Base-by-base conservation (phyloP, 441 rosid genomes). In the Pelargonium myrrhifolium region DNA sequence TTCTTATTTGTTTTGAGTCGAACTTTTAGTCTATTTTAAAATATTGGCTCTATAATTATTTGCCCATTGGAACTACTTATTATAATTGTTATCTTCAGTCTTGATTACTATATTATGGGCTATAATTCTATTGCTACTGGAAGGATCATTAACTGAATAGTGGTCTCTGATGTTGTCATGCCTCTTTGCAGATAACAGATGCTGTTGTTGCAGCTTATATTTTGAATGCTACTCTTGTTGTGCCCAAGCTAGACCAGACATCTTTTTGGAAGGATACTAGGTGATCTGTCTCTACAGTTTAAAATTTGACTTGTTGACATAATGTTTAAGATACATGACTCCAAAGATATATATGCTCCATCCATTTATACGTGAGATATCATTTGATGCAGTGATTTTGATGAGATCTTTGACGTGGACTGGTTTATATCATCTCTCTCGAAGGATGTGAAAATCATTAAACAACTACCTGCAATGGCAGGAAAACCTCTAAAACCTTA, bases 191-290 rank as follows among this genome's bases (percentile, higher is more conserved):
- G 99, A 94, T 94, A 47, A 84, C 84, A 8, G 99, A 94, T 85
- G 96, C 99, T 65, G 98, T 89, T 70, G 97, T 85, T 79, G 99
- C 96, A 70, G 97, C 99, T n/a, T 87, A 96, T 4, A 91, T 94
- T 72, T 68, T 94, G 62, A 94, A 94, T 78, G 97, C 97, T 64
- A 89, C 99, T 8, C 97, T 94, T 75, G 91, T 92, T 75, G 86
- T 92, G 68, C 99, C 99, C 21, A 92, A 88, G 85, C 80, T 94
- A 72, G 99, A 94, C 80, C 92, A 86, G 78, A 92, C 92, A 72
- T 94, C 99, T 2, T 94, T 89, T 74, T 94, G 99, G 99, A 94
- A 84, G 76, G 99, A 94, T 74, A 74, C 97, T 2, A 94, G 97
- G 99, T 92, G 8, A 20, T 17, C 60, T 55, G 0, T 20, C 24